A percentile compares a stretch with the other conserved stretches of the same genome.
phyloP scores from a whole-genome alignment of 305 asterid species.

The Fraxinus velutina region DNA sequence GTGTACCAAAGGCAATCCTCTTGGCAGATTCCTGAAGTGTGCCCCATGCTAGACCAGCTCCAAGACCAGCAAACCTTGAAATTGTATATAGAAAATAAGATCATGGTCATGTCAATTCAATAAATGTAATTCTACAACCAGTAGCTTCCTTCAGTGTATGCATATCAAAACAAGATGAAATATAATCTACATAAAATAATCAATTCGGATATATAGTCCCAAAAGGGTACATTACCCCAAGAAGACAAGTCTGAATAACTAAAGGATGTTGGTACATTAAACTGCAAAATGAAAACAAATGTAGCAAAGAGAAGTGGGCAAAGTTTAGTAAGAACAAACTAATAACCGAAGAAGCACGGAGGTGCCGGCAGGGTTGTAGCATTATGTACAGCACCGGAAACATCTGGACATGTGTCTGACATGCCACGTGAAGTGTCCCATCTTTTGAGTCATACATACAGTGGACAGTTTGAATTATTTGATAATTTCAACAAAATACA shows the following conservation, averaged over 20 bases:
- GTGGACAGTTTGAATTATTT: neutral
- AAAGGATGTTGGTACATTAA: neutral
- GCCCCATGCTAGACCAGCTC: conserved; percentile 98
- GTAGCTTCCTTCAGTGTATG: neutral
- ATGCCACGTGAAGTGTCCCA: neutral
- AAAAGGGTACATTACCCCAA: neutral
- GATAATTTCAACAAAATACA: neutral
- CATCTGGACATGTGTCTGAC: neutral
- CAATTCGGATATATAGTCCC: neutral
- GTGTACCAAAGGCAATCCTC: conserved; percentile 74
- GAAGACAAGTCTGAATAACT: neutral
- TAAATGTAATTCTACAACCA: conserved; percentile 4
- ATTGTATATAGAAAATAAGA: conserved; percentile 23
- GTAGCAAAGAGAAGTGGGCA: neutral
- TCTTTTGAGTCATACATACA: neutral
- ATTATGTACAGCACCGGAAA: neutral
- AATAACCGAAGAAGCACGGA: neutral
- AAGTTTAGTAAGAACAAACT: neutral
- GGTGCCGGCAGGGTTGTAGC: neutral
- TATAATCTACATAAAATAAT: neutral
- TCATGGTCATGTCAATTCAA: conserved; percentile 23
- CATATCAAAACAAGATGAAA: conserved; percentile 4
- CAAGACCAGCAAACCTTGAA: conserved; percentile 90
- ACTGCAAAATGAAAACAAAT: neutral
- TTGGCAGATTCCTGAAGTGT: conserved; percentile 87